These are phyloP conservation scores for Globisporangium barbulae DNA, from an alignment of 352 stramenopile species.

Conservation along the genomic window DNA sequence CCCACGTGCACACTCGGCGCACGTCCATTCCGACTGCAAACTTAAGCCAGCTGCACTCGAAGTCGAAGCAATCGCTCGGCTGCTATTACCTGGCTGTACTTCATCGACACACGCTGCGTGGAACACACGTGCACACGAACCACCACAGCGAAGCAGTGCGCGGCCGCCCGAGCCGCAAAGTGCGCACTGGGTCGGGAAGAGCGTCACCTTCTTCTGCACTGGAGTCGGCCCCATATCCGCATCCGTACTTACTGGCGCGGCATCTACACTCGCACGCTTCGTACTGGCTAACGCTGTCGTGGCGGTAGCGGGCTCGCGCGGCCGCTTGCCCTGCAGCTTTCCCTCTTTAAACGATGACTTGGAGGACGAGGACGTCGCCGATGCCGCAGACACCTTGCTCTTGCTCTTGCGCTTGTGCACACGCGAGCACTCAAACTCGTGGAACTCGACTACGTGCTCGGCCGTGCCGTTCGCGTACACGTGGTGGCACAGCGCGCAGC, in stretches of 20 bases:
- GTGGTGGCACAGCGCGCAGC: slow-evolving; percentile 60
- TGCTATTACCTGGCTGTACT: slow-evolving; percentile 23
- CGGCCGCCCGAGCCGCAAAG: slow-evolving; percentile 50
- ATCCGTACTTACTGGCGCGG: not conserved
- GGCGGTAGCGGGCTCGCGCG: slow-evolving; percentile 20
- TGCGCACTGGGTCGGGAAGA: slow-evolving; percentile 58
- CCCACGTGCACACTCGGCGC: no score
- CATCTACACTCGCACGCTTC: not conserved
- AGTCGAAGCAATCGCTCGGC: not conserved
- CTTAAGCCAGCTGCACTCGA: not conserved
- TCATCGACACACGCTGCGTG: slow-evolving; percentile 63
- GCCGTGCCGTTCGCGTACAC: slow-evolving; percentile 48
- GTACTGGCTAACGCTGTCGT: not conserved
- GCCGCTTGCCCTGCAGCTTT: slow-evolving; percentile 30
- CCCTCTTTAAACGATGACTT: not conserved
- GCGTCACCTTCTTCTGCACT: slow-evolving; percentile 15
- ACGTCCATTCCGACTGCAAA: slow-evolving; percentile 39
- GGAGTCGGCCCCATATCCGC: not conserved
- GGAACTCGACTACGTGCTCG: slow-evolving; percentile 64
- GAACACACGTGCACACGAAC: slow-evolving; percentile 53
- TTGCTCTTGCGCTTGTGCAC: slow-evolving; percentile 33
- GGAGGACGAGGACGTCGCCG: not conserved
- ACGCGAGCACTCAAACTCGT: slow-evolving; percentile 74
- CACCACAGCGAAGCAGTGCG: slow-evolving; percentile 52
- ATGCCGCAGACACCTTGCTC: no score